A percentile compares a stretch with the other conserved stretches of the same genome.
phyloP scores from a whole-genome alignment of 2,329 filamentous ascomycete genomes.

The Hypocrella siamensis region DNA sequence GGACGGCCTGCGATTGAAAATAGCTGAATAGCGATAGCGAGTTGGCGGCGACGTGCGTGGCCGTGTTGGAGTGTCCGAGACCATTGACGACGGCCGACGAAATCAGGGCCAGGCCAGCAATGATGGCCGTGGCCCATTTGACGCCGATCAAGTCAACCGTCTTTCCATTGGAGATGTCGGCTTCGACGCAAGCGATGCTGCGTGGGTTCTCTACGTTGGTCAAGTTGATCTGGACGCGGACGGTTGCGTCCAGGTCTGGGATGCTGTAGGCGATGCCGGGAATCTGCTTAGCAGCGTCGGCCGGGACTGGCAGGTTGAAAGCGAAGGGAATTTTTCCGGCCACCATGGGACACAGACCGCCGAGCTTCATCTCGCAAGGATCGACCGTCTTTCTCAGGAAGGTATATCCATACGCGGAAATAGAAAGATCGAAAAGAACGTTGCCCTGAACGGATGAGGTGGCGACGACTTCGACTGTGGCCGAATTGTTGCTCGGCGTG shows the following conservation, averaged over 20 bases:
- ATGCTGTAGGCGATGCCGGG: constrained; percentile 79
- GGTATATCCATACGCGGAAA: constrained; percentile 71
- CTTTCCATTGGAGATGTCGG: constrained; percentile 76
- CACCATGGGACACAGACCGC: constrained; percentile 81
- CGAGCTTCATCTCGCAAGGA: constrained; percentile 56
- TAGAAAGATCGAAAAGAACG: constrained; percentile 59
- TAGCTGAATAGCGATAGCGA: constrained; percentile 88
- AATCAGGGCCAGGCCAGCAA: constrained; percentile 68
- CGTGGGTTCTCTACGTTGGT: constrained; percentile 33
- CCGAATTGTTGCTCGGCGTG: constrained; percentile 57
- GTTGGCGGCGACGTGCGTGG: constrained; percentile 86
- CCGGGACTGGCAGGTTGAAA: constrained; percentile 48
- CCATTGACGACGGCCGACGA: constrained; percentile 82
- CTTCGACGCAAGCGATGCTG: constrained; percentile 74
- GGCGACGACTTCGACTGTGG: constrained; percentile 61
- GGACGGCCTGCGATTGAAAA: constrained; percentile 86
- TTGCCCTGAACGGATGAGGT: constrained; percentile 71
- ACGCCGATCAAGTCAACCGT: constrained; percentile 81
- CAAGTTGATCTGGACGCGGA: constrained; percentile 67
- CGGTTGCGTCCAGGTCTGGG: constrained; percentile 77
- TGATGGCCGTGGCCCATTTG: constrained; percentile 77
- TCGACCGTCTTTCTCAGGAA: constrained; percentile 53
- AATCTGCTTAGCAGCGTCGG: constrained; percentile 45
- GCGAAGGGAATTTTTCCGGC: constrained; percentile 63
- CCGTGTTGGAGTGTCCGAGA: constrained; percentile 82